Percentiles rank a stretch among this genome's conserved stretches.
Conservation (phyloP, 192 early-diverging fungal genomes). For the Pecoramyces ruminantium region DNA sequence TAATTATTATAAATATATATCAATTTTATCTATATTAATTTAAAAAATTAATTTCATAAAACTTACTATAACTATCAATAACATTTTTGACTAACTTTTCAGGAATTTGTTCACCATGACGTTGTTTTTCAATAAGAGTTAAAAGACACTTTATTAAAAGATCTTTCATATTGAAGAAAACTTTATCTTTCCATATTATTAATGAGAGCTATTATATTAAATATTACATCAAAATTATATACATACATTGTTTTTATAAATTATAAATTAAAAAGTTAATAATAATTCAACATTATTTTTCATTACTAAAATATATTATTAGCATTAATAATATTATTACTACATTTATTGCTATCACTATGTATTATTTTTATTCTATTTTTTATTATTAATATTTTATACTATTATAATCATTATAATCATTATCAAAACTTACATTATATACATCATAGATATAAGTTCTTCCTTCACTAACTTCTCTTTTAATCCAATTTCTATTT, state of each 20-base stretch:
- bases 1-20: too few species aligned
- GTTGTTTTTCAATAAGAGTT: slow-evolving; percentile 58
- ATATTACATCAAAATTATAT: background rate
- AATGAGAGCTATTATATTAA: slow-evolving; percentile 38
- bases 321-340: too few species aligned
- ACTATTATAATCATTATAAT: background rate
- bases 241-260: background rate
- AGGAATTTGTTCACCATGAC: slow-evolving; percentile 82
- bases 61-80: slow-evolving; percentile 76
- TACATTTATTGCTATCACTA: too few species aligned
- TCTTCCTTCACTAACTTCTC: slow-evolving; percentile 88
- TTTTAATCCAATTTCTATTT: slow-evolving; percentile 93
- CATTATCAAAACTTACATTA: slow-evolving; percentile 46
- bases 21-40: too few species aligned
- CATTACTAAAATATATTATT: background rate
- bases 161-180: slow-evolving; percentile 48
- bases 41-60: too few species aligned
- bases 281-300: background rate
- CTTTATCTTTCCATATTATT: slow-evolving; percentile 71
- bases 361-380: too few species aligned
- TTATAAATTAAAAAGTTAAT: background rate
- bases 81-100: slow-evolving; percentile 69
- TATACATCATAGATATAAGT: slow-evolving; percentile 76
- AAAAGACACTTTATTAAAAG: slow-evolving; percentile 63
- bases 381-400: background rate